These are phyloP conservation scores for Potentilla sterilis DNA, from an alignment of 306 rosid genomes.

Conservation along the genomic window DNA sequence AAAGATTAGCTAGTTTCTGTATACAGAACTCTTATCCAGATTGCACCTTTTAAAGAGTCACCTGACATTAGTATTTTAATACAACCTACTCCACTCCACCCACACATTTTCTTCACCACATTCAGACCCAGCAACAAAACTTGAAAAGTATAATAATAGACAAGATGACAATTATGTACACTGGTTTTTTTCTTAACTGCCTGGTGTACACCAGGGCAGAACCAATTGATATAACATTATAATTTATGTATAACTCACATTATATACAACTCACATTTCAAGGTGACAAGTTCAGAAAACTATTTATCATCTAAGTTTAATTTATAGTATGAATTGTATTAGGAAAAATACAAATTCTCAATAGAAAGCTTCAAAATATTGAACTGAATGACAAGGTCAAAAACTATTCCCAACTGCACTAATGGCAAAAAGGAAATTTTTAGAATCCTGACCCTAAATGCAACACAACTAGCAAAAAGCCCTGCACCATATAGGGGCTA, in stretches of 20 bases:
- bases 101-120: neutral
- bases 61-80: neutral
- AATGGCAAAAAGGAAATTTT: neutral
- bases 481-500: neutral
- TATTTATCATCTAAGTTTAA: neutral
- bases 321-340: neutral
- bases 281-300: neutral
- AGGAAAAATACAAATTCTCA: too few species aligned
- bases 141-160: neutral
- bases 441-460: neutral
- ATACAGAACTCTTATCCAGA: neutral
- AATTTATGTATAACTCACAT: neutral
- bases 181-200: too few species aligned
- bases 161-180: neutral
- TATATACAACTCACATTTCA: neutral
- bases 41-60: neutral
- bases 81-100: neutral
- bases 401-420: neutral
- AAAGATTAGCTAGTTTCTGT: neutral
- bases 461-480: neutral
- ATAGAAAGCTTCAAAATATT: neutral
- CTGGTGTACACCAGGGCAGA: neutral
- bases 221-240: neutral
- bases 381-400: neutral
- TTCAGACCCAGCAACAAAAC: slow-evolving; percentile 9